phyloP scores from a whole-genome alignment of 192 early-diverging fungal species.

The Backusella macrospora region DNA sequence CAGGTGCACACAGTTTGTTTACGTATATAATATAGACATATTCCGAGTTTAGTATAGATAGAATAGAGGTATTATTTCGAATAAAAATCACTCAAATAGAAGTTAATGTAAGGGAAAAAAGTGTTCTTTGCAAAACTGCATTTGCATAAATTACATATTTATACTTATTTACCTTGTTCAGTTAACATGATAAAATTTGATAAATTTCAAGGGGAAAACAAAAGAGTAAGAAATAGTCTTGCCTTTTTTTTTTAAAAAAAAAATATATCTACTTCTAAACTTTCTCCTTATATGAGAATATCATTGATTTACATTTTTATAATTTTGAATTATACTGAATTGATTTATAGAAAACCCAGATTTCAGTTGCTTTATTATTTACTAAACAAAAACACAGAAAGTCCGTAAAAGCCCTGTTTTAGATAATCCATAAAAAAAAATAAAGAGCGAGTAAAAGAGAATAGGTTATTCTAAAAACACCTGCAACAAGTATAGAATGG shows the following conservation, averaged over 20 bases:
- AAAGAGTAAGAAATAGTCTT: background rate
- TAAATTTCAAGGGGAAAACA: background rate
- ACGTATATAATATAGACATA: too few relatives aligned
- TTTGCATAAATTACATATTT: conserved; percentile 11
- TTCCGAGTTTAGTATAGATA: too few relatives aligned
- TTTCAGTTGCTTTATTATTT: conserved; percentile 8
- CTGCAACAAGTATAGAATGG: conserved; percentile 14
- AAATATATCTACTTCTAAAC: background rate
- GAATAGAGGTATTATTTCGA: background rate
- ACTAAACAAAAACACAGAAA: conserved; percentile 10
- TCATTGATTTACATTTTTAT: background rate
- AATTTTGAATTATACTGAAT: background rate
- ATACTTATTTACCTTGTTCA: conserved; percentile 11
- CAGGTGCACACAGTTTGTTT: background rate
- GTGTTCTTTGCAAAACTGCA: conserved; percentile 3
- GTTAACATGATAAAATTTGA: conserved; percentile 7
- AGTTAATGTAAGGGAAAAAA: background rate
- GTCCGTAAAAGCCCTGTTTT: conserved; percentile 5
- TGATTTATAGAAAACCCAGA: background rate
- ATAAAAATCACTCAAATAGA: conserved; percentile 1
- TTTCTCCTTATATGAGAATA: background rate
- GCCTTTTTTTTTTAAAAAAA: background rate
- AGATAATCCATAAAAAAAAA: background rate
- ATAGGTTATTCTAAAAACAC: background rate
- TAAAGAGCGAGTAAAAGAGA: background rate